Conservation (phyloP, 1,284 basidiomycete species). For the Sporisorium reilianum region DNA sequence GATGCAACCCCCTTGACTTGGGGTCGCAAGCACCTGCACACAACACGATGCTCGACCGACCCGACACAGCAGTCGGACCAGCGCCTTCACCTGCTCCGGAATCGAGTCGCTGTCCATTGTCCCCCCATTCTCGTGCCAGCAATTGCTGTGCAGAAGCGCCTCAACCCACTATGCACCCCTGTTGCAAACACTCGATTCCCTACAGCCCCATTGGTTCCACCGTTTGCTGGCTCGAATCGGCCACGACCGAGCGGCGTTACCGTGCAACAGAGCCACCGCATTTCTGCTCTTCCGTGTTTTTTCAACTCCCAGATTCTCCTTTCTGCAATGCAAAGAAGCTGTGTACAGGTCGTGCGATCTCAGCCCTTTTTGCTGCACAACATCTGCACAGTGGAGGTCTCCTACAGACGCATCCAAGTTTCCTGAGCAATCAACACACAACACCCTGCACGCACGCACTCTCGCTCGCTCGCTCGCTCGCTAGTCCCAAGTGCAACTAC, state of each 20-base stretch:
- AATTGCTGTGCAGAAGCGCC: no score
- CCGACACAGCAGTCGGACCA: neutral
- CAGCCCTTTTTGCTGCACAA: neutral
- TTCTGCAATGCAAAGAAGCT: neutral
- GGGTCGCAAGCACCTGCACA: neutral
- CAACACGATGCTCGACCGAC: neutral
- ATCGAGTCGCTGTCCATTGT: neutral
- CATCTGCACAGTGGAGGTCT: neutral
- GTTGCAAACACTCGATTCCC: no score
- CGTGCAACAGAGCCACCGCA: neutral
- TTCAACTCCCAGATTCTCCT: no score
- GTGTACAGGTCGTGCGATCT: constrained; percentile 10
- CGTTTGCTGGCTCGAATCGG: no score
- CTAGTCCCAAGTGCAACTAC: neutral
- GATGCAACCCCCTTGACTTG: neutral
- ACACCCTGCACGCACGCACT: neutral
- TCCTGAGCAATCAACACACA: neutral
- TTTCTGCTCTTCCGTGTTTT: no score
- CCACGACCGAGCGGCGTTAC: no score
- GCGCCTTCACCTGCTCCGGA: neutral
- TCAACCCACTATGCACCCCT: no score
- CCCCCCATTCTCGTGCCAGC: no score
- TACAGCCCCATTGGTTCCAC: no score
- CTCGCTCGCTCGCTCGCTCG: neutral
- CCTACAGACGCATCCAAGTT: neutral